phyloP scores from a whole-genome alignment of 2,329 filamentous ascomycete genomes.

The Beauveria australis region DNA sequence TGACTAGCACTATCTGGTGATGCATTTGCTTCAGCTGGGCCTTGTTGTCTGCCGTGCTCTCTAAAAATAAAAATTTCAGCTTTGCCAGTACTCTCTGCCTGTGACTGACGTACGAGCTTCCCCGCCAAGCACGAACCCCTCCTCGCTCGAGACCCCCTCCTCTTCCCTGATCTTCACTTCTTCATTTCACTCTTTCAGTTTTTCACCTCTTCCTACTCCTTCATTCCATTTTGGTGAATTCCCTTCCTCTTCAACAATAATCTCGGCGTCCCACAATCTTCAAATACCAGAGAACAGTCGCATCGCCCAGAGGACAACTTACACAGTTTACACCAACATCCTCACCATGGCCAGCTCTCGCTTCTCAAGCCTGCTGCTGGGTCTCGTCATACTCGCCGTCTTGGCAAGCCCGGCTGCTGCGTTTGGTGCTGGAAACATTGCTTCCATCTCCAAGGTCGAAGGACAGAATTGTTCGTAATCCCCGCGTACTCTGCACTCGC shows the following conservation, averaged over 20 bases:
- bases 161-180: conserved; percentile 13
- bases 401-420: conserved; percentile 62
- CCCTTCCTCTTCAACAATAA: neutral
- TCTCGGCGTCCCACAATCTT: conserved; percentile 13
- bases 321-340: conserved; percentile 8
- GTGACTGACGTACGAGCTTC: conserved; percentile 8
- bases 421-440: conserved; percentile 86
- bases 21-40: neutral
- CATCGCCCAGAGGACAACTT: neutral
- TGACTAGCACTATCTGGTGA: neutral
- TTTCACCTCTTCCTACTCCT: conserved; percentile 7
- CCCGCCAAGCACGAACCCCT: conserved; percentile 10
- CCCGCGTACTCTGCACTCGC: neutral
- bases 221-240: neutral
- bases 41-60: neutral
- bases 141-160: conserved; percentile 6
- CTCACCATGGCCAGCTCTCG: conserved; percentile 45
- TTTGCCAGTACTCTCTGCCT: neutral
- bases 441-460: conserved; percentile 69
- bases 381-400: conserved; percentile 53
- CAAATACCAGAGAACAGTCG: neutral
- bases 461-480: conserved; percentile 64
- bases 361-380: conserved; percentile 43
- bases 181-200: conserved; percentile 11
- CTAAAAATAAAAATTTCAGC: neutral